phyloP scores from a whole-genome alignment of 75 land plant species.

The Sequoia sempervirens region DNA sequence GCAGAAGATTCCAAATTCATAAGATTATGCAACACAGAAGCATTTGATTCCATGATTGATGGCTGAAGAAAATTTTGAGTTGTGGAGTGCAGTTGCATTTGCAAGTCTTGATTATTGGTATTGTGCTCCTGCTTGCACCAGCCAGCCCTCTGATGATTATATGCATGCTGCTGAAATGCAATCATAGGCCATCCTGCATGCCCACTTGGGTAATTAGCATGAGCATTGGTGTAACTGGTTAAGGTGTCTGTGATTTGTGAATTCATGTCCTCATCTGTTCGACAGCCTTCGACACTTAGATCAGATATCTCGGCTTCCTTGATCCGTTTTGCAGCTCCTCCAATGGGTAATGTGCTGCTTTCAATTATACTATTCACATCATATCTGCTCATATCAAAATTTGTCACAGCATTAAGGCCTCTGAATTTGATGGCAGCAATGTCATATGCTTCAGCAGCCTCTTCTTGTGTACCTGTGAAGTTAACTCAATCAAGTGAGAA shows the following conservation, averaged over 20 bases:
- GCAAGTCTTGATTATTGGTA: conserved; percentile 3
- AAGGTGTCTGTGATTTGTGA: conserved; percentile 7
- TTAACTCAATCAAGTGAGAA: not conserved
- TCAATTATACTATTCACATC: conserved; percentile 34
- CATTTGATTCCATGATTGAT: conserved; percentile 1
- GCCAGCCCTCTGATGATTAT: conserved; percentile 3
- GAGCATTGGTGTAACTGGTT: not conserved
- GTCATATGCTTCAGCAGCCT: conserved; percentile 60
- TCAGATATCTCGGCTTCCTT: not conserved
- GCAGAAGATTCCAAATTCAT: conserved; percentile 6
- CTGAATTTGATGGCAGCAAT: conserved; percentile 54
- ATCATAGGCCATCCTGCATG: conserved; percentile 8
- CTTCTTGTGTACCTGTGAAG: conserved; percentile 45
- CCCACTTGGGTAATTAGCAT: not conserved
- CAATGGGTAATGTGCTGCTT: conserved; percentile 25
- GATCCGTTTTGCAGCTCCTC: conserved; percentile 14
- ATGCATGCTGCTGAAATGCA: conserved; percentile 10
- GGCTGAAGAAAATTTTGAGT: conserved; percentile 10
- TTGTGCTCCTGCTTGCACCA: conserved; percentile 6
- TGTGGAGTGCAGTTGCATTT: conserved; percentile 6
- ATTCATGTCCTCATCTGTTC: conserved; percentile 6
- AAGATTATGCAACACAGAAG: conserved; percentile 8
- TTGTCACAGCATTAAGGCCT: conserved; percentile 48
- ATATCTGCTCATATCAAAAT: conserved; percentile 48
- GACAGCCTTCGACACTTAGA: conserved; percentile 6